Evolutionary conservation across 2,329 filamentous ascomycete genomes (phyloP).

Genomic region (Chalaropsis ovoidea): DNA sequence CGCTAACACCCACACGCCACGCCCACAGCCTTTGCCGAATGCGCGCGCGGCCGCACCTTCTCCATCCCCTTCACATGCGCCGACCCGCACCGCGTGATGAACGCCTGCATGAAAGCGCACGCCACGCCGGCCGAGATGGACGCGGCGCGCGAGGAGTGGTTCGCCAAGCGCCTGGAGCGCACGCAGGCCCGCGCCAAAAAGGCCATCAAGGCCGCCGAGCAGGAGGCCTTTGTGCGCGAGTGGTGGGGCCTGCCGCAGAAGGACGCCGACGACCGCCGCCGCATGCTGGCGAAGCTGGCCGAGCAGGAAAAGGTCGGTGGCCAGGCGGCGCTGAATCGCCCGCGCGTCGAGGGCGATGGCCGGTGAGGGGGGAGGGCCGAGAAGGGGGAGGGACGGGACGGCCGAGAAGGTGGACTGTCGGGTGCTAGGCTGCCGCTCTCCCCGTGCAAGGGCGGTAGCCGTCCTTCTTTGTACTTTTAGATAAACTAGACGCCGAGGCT

Average conservation of each 20-base stretch:
- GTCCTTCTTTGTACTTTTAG: constrained; percentile 20
- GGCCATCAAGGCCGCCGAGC: constrained; percentile 46
- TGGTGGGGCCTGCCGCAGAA: constrained; percentile 56
- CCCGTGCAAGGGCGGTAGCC: not conserved
- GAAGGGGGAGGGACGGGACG: not conserved
- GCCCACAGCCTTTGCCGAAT: constrained; percentile 72
- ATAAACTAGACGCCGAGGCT: constrained; percentile 1
- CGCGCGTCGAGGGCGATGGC: constrained; percentile 18
- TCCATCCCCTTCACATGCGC: constrained; percentile 82
- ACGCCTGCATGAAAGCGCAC: constrained; percentile 80
- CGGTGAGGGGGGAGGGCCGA: not conserved
- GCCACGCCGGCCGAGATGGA: constrained; percentile 80
- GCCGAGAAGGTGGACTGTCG: not conserved
- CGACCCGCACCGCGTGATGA: constrained; percentile 72
- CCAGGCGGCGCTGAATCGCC: constrained; percentile 36
- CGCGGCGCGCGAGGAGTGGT: constrained; percentile 87
- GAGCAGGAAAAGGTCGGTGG: constrained; percentile 48
- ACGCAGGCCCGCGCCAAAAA: constrained; percentile 56
- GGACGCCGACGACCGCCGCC: constrained; percentile 42
- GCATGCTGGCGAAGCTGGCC: constrained; percentile 43
- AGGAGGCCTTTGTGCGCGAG: constrained; percentile 55
- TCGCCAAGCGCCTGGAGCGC: constrained; percentile 62
- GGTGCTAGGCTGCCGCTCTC: not conserved
- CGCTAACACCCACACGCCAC: not conserved
- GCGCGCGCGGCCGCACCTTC: constrained; percentile 75